Conservation (phyloP, 2,329 filamentous ascomycete species). For the Ophiognomonia clavigignenti-juglandacearum region DNA sequence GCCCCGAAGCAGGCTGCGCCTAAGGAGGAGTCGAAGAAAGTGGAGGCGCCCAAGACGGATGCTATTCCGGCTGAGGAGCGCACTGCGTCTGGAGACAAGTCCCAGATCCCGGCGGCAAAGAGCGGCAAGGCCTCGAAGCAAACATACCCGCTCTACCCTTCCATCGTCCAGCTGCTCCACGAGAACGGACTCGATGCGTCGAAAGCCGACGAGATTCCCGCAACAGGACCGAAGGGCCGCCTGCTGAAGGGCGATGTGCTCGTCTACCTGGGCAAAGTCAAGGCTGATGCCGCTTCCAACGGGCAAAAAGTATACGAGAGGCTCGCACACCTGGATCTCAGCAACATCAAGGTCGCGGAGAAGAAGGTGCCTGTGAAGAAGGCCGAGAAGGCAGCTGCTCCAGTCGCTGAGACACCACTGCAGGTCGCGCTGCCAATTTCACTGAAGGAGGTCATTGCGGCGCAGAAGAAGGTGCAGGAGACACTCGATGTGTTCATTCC, state of each 20-base stretch:
- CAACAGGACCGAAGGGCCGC: conserved; percentile 81
- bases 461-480: conserved; percentile 74
- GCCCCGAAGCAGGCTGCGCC: conserved; percentile 35
- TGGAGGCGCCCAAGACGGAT: conserved; percentile 10
- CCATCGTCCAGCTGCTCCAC: conserved; percentile 77
- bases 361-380: conserved; percentile 37
- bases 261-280: conserved; percentile 77
- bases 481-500: conserved; percentile 77
- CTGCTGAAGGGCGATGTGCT: conserved; percentile 94
- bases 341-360: conserved; percentile 81
- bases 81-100: conserved; percentile 12
- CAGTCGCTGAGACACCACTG: conserved; percentile 42
- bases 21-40: conserved; percentile 21
- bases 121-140: conserved; percentile 54
- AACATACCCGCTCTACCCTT: conserved; percentile 72
- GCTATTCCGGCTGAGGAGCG: conserved; percentile 19
- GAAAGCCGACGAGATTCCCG: conserved; percentile 75
- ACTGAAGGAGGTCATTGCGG: conserved; percentile 70
- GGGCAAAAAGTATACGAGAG: conserved; percentile 69
- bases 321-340: conserved; percentile 81
- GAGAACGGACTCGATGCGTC: conserved; percentile 71
- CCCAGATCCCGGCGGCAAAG: conserved; percentile 18
- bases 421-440: conserved; percentile 72
- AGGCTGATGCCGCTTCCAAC: conserved; percentile 63
- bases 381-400: conserved; percentile 32